Base-by-base conservation (phyloP, 2,329 filamentous ascomycete species). In the Aspergillus glaucus region DNA sequence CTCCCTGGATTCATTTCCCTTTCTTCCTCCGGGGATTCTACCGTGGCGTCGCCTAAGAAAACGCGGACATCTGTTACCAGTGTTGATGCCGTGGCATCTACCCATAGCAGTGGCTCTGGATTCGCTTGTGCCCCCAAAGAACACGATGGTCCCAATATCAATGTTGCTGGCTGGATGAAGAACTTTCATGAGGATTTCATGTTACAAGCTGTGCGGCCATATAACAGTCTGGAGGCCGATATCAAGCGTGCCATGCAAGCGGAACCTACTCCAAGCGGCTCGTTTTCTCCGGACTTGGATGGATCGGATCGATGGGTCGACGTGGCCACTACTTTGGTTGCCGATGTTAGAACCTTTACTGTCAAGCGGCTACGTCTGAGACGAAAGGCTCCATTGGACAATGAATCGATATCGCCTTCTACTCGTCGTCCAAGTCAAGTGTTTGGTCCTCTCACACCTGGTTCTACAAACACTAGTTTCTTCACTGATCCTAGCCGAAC, bases 111-210 rank as follows among this genome's bases (percentile, higher is more conserved):
- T 54, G 59, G 59, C 14, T 69, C 63, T 46, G 70, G 63, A 44
- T 66, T 63, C 34, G 63, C 62, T 46, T 54, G 56, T 46, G 51
- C 52, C 6, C 50, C 57, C 34, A 66, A 57, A 51, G 66, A 70
- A n/a, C 62, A 61, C 24, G 69, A 75, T 32, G 73, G 75, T 15
- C 71, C 75, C n/a, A 71, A 72, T 19, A 66, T 75, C 47, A 79
- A 80, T 52, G 79, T 81, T 14, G 79, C 77, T 50, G 79, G 79
- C 3, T 82, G 78, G 75, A 59, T 82, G 19, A 76, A 74, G 49
- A 67, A 66, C 8, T 81, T 79, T 53, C 80, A 82, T 57, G 75
- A 79, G 49, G 79, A 83, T 59, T 82, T 82, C 55, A 69, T 75
- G 8, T 70, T 83, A 2, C 79, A 83, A 62, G 79, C 77, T 12